Conservation (phyloP, 2,329 filamentous ascomycete genomes). For the Cercospora brassicicola region DNA sequence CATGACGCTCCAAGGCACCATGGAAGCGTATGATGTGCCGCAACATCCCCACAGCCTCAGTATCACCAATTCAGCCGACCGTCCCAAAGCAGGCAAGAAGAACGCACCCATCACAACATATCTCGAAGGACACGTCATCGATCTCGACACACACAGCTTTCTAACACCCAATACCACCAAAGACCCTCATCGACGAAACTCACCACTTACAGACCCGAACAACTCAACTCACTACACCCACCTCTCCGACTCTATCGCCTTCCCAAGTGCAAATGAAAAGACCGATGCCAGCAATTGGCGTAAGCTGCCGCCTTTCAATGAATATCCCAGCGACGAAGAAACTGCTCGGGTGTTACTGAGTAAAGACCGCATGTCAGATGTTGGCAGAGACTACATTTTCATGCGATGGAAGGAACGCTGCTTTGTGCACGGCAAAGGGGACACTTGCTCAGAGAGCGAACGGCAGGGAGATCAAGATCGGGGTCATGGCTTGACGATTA, state of each 20-base stretch:
- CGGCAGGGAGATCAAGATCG: constrained; percentile 36
- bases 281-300: constrained; percentile 53
- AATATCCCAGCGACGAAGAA: constrained; percentile 30
- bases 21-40: constrained; percentile 70
- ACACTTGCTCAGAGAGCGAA: constrained; percentile 29
- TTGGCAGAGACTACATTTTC: constrained; percentile 53
- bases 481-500: constrained; percentile 53
- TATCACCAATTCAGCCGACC: constrained; percentile 26
- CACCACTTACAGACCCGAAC: constrained; percentile 18
- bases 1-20: constrained; percentile 66
- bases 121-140: constrained; percentile 68
- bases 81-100: constrained; percentile 42
- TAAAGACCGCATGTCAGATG: constrained; percentile 40
- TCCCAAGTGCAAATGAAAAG: constrained; percentile 46
- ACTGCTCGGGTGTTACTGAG: constrained; percentile 46
- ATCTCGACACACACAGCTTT: constrained; percentile 55
- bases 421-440: constrained; percentile 44
- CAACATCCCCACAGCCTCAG: constrained; percentile 41
- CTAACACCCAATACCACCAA: constrained; percentile 48
- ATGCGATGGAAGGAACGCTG: constrained; percentile 60
- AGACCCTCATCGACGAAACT: constrained; percentile 19
- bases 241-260: constrained; percentile 40
- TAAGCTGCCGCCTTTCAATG: constrained; percentile 49
- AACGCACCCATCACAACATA: constrained; percentile 63
- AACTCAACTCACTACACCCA: constrained; percentile 29